Evolutionary conservation across 1,139 yeast species (phyloP), one percentile per base, ranked within the genome.

Genomic region (Blastobotrys arbuscula): DNA sequence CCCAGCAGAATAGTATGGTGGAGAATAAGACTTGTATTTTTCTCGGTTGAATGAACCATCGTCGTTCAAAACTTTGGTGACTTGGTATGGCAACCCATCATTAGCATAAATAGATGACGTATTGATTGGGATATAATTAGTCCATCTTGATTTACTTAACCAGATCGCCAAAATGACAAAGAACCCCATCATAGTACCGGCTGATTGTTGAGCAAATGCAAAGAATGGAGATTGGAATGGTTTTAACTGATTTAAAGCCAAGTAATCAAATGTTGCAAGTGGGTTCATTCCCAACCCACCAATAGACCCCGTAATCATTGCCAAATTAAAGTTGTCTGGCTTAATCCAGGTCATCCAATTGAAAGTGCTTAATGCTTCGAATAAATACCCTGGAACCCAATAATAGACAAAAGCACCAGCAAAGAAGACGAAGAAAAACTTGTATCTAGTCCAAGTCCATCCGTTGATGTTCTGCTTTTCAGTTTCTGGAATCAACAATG

Each of bases 281-380:
- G 84, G 85, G 57, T 79, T 78, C 45, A 79, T 55, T 1, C 84
- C 84, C 13, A 79, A 59, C 15, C 88, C 87, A 2, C 79, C 73
- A 40, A 79, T 65, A 7, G 69, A 62, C 2, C 88, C 88, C 1
- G 82, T 77, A 42, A 82, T 67, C 10, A 69, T 67, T 6, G 81
- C 82, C 45, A 82, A 63, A 50, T 74, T 73, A 55, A 76, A 69
- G 60, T 78, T 80, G 36, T 71, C 56, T 21, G 85, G 85, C 7
- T 71, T 66, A 48, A 80, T 79, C 87, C 86, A 81, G 3, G 81
- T 74, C 62, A 77, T 74, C 84, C 85, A 81, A 60, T 77, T 78
- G 66, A 81, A 81, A n/a, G 67, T 64, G 2, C 78, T 71, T 16
- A 80, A 60, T 1, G 80, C 81, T 39, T 63, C 61, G 60, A 79